Percentiles rank a stretch among this genome's conserved stretches.
Evolutionary conservation across 148 eudicot species (phyloP).

Genomic region (Salicornia ramosissima): DNA sequence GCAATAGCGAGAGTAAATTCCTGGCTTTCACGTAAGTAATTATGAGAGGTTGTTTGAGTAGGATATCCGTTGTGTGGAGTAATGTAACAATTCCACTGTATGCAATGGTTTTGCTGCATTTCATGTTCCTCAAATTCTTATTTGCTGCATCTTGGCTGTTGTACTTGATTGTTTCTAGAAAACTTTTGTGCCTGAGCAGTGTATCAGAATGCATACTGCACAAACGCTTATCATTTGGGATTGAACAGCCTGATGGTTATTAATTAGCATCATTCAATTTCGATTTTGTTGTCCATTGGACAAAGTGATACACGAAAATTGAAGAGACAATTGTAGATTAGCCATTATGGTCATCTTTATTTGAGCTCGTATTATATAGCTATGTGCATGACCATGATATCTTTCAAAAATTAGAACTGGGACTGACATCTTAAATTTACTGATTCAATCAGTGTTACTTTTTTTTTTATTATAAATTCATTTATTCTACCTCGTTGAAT

Average conservation of each 20-base stretch:
- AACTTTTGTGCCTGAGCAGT: neutral
- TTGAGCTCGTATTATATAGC: neutral
- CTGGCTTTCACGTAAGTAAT: conserved; percentile 87
- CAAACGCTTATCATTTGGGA: neutral
- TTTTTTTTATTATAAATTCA: neutral
- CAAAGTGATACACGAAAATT: neutral
- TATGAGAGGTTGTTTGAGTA: neutral
- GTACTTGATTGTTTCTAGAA: neutral
- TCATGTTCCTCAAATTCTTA: no score
- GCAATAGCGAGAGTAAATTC: conserved; percentile 82
- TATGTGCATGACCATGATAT: neutral
- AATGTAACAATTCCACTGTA: neutral
- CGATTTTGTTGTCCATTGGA: neutral
- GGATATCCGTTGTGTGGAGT: neutral
- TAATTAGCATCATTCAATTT: neutral
- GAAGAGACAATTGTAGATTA: no score
- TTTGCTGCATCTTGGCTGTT: neutral
- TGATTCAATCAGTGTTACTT: neutral
- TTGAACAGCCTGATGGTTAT: neutral
- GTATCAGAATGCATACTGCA: neutral
- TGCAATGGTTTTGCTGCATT: no score
- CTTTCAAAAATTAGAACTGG: neutral
- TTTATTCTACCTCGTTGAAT: neutral
- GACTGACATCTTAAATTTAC: no score
- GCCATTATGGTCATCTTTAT: neutral